These are phyloP conservation scores for Rhododendron vialii DNA, from an alignment of 148 eudicot species.

Conservation along the genomic window DNA sequence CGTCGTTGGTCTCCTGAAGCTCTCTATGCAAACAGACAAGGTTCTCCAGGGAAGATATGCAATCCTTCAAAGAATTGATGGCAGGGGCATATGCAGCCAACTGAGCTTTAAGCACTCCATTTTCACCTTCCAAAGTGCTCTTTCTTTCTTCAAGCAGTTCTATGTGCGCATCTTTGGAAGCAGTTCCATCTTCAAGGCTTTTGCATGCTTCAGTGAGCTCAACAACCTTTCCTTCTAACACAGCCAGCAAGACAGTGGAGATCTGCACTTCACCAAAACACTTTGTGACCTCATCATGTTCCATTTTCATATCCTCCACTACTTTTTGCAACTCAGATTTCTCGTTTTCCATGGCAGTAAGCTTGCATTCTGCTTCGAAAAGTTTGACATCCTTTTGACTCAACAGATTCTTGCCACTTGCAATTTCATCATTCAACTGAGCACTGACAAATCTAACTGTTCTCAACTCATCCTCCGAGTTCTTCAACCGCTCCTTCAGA, in stretches of 20 bases:
- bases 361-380: constrained; percentile 37
- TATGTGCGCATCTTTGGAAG: constrained; percentile 40
- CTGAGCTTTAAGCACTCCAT: constrained; percentile 57
- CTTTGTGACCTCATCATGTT: constrained; percentile 46
- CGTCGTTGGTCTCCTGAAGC: constrained; percentile 27
- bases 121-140: constrained; percentile 59
- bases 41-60: constrained; percentile 70
- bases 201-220: constrained; percentile 58
- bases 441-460: constrained; percentile 26
- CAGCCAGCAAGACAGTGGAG: constrained; percentile 46
- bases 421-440: constrained; percentile 38
- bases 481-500: constrained; percentile 41
- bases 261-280: constrained; percentile 62
- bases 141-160: constrained; percentile 46
- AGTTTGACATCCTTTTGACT: constrained; percentile 49
- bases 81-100: constrained; percentile 57
- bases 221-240: constrained; percentile 60
- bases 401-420: constrained; percentile 36
- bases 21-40: constrained; percentile 31
- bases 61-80: constrained; percentile 53
- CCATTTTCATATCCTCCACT: constrained; percentile 42
- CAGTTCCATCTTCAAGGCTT: constrained; percentile 40
- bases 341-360: constrained; percentile 19
- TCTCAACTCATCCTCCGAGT: constrained; percentile 43
- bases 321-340: constrained; percentile 45